Evolutionary conservation across 441 rosid species (phyloP), one percentile per base, ranked within the genome.

Genomic region (Pelargonium cotyledonis): DNA sequence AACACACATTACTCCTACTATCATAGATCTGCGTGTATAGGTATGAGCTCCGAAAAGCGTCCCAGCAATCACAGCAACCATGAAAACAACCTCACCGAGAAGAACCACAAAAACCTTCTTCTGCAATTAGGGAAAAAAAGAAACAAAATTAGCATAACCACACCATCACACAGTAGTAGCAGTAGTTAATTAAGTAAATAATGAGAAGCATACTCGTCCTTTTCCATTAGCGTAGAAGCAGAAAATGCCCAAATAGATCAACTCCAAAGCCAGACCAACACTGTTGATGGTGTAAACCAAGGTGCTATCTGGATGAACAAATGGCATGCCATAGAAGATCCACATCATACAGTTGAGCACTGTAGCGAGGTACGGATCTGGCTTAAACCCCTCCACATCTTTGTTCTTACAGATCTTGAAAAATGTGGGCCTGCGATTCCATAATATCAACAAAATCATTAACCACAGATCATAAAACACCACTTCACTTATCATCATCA

Each of bases 321-420:
- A 12, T 1, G 98, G 98, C 14, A 88, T 69, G 1, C 96, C 96
- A 2, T 92, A 92, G 66, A 86, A 74, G 0, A 90, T 46, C 95
- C 95, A 92, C 1, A 86, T 35, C 88, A 68, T 44, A 73, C 98
- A 92, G 23, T 92, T 92, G 84, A 86, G 71, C 12, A 78, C 75
- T 0, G 95, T 77, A 0, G 86, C 84, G 0, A 88, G 61, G 41
- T 92, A 92, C 0, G 98, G 95, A 41, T 82, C 78, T 18, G 74
- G 78, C 40, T 83, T 81, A 68, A 92, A 90, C 47, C 88, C 90
- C 77, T 88, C 92, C 43, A 87, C 95, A 4, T 91, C 77, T 67
- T 82, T 85, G 1, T 80, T 86, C 83, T 82, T 90, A 0, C 6
- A 0, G 6, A 90, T 88, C 49, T 80, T 79, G 0, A 11, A 41